phyloP scores from a whole-genome alignment of 306 rosid genomes.

The cucumber (Cucumis sativus) region DNA sequence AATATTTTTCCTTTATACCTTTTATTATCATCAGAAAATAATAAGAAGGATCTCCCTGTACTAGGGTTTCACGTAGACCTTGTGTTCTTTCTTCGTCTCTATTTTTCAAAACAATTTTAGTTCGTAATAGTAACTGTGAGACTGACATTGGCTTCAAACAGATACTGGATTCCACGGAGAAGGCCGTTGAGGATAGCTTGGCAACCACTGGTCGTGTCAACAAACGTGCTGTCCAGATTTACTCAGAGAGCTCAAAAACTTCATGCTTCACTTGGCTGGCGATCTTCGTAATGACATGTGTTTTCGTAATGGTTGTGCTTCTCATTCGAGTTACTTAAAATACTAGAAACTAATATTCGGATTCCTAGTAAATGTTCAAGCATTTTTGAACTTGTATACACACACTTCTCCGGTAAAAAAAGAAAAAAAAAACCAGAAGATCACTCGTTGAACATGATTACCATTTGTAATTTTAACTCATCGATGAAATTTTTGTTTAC shows the following conservation, averaged over 20 bases:
- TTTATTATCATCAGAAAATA: too few relatives aligned
- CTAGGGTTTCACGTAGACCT: too few relatives aligned
- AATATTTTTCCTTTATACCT: too few relatives aligned
- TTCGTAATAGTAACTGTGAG: too few relatives aligned
- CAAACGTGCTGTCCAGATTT: constrained; percentile 45
- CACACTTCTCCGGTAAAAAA: neutral
- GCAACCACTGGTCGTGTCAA: constrained; percentile 45
- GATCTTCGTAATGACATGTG: constrained; percentile 53
- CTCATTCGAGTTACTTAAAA: constrained; percentile 61
- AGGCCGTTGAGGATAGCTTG: constrained; percentile 75
- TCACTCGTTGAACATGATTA: too few relatives aligned
- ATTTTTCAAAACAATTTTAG: too few relatives aligned
- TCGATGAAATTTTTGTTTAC: too few relatives aligned
- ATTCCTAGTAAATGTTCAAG: neutral
- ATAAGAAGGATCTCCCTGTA: too few relatives aligned
- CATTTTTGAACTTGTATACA: neutral
- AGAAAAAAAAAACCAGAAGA: neutral
- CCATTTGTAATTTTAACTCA: too few relatives aligned
- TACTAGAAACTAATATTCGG: neutral
- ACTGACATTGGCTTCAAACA: constrained; percentile 6
- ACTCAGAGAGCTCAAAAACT: constrained; percentile 62
- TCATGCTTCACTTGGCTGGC: constrained; percentile 75
- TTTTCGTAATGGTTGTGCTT: constrained; percentile 82
- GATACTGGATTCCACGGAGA: constrained; percentile 81
- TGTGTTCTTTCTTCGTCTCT: too few relatives aligned